A percentile compares a stretch with the other conserved stretches of the same genome.
These are phyloP conservation scores for Vitellaria paradoxa DNA, from an alignment of 179 eudicot species.

Conservation along the genomic window DNA sequence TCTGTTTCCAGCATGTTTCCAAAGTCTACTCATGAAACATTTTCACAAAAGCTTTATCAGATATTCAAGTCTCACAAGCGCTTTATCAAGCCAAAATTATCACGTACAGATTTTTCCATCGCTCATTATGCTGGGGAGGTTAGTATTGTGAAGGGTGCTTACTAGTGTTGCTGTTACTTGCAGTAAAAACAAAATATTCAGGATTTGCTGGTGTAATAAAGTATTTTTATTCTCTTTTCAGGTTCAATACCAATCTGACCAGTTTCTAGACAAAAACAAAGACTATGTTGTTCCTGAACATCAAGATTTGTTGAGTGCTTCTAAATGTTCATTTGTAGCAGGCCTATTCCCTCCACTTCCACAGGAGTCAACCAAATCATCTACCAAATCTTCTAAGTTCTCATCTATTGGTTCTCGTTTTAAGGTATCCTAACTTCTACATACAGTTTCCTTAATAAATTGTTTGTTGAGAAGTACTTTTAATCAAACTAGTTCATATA, in stretches of 20 bases:
- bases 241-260: conserved; percentile 92
- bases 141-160: background rate
- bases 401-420: conserved; percentile 92
- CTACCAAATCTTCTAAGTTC: conserved; percentile 82
- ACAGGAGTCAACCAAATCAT: conserved; percentile 68
- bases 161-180: background rate
- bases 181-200: background rate
- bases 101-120: conserved; percentile 85
- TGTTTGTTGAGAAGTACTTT: background rate
- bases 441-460: background rate
- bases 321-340: conserved; percentile 83
- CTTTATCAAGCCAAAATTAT: conserved; percentile 85
- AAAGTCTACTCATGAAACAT: conserved; percentile 92
- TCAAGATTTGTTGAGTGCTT: conserved; percentile 81
- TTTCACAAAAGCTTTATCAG: conserved; percentile 85
- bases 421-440: conserved; percentile 47
- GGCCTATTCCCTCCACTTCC: conserved; percentile 75
- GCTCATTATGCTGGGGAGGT: conserved; percentile 99
- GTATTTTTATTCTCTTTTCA: conserved; percentile 26
- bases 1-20: conserved; percentile 85
- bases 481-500: background rate
- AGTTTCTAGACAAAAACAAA: conserved; percentile 91
- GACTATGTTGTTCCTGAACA: conserved; percentile 97
- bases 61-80: conserved; percentile 78
- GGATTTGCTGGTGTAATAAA: conserved; percentile 7